Evolutionary conservation across 129 eudicot genomes (phyloP).

Genomic region (Rutidosis leptorrhynchoides): DNA sequence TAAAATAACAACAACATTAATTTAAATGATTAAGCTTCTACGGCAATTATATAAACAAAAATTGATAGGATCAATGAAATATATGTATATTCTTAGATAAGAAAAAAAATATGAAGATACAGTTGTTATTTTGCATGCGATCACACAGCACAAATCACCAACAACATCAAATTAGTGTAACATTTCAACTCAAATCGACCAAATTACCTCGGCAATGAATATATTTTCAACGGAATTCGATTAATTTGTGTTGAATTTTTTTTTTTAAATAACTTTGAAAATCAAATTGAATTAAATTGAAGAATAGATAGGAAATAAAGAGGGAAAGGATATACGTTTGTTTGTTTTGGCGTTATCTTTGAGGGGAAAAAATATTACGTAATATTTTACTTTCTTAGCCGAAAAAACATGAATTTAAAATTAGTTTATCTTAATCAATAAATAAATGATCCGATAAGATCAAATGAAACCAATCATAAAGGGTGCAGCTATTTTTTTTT

Average conservation of each 20-base stretch:
- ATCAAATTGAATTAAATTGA: slow-evolving; percentile 8
- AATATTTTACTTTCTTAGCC: too few species aligned
- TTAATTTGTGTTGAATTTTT: not conserved
- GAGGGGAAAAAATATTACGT: too few species aligned
- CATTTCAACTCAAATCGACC: not conserved
- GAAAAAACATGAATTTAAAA: too few species aligned
- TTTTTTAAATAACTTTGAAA: not conserved
- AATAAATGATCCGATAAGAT: too few species aligned
- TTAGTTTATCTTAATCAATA: too few species aligned
- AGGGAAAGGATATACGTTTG: slow-evolving; percentile 32
- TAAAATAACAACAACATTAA: slow-evolving; percentile 14
- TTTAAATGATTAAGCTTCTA: slow-evolving; percentile 7
- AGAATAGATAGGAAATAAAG: slow-evolving; percentile 17
- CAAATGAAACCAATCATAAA: too few species aligned
- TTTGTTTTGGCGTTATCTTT: slow-evolving; percentile 30
- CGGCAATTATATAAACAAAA: slow-evolving; percentile 7
- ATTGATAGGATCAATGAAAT: not conserved
- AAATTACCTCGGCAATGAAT: slow-evolving; percentile 18
- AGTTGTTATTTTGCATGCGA: slow-evolving; percentile 32
- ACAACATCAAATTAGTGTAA: slow-evolving; percentile 1
- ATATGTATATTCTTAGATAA: slow-evolving; percentile 7
- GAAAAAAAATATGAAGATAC: slow-evolving; percentile 18
- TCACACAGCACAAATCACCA: slow-evolving; percentile 26
- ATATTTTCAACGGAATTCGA: not conserved
- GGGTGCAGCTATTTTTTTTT: too few species aligned